Evolutionary conservation across 2,329 filamentous ascomycete species (phyloP), one percentile per base, ranked within the genome.

Genomic region (Thermochaetoides dissita): DNA sequence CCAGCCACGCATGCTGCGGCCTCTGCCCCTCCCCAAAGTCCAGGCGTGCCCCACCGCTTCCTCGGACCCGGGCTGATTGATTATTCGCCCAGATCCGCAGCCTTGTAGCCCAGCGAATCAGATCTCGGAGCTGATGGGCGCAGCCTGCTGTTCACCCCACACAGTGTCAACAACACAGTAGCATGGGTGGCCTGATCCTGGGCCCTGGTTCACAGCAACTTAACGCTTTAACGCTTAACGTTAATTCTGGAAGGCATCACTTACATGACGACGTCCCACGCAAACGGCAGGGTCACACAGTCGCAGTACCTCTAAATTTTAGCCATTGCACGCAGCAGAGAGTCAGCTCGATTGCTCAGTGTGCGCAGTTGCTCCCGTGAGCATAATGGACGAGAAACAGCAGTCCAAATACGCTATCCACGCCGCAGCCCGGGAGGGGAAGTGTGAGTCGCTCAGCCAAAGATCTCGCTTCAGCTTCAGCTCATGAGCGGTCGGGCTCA

Each of bases 401-500:
- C 51, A 61, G 36, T 67, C 77, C 40, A 85, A 81, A 54, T 95
- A 80, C 53, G 82, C 86, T 29, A 80, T 95, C 36, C 89, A 96
- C 57, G 84, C 84, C 51, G 89, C 89, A 35, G 81, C 82, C 47
- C 75, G 88, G 43, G 85, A 94, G 60, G 87, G 88, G 35, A 82
- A 77, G 67, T 72, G 88, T 94, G 71, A 58, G 71, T 24, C 17
- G 17, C 17, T 24, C 17, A 24, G 17, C 17, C 17, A 24, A 24
- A 24, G 17, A 24, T 24, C 3, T 24, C 17, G 17, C 17, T 24
- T 24, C 17, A 24, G 17, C 17, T 3, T 24, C 17, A 24, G 17
- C 17, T 24, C 17, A 24, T 24, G 17, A 24, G 17, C 17, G 17
- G 17, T 24, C 17, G 5, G 17, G 17, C 17, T 24, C 17, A 24